Base-by-base conservation (phyloP, 257 asterid genomes). In the Prunella vulgaris region DNA sequence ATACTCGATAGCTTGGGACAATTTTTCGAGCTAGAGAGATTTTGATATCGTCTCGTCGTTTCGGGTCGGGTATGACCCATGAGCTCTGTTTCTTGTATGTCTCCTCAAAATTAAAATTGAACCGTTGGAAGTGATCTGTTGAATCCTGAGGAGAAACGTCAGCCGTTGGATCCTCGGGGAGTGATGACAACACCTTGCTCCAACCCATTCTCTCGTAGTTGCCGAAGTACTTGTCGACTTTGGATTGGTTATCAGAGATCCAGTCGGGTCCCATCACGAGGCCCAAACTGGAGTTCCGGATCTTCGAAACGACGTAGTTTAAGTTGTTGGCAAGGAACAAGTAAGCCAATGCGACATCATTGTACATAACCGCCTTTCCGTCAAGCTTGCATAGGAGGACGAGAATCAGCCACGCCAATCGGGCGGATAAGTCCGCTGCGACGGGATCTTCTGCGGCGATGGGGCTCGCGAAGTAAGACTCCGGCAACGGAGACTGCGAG, bases 381-480 rank as follows among this genome's bases (percentile, higher is more conserved):
- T 92, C 96, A 60, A 92, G 87, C 74, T 92, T 92, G 32, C 98
- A 92, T 6, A 89, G 84, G 65, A 92, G 90, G 33, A 89, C 79
- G n/a, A 92, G 95, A 10, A 92, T 73, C 32, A 87, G 76, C 98
- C 96, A 87, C 5, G 92, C 98, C n/a, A 87, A 33, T 21, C 88
- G 77, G 21, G 54, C 70, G 66, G 89, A 70, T 7, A 86, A 67
- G 27, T 87, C 81, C 44, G 80, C 82, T 51, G 71, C 78, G 28
- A 75, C 72, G 5, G 86, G 69, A 32, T 78, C 79, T 10, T 81
- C 73, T 63, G 84, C 24, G 53, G 57, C 21, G 28, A 52, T 78
- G 8, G 86, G 90, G 73, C 89, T 84, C 10, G 84, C 42, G 74
- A 82, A 87, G 63, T 84, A 87, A 6, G 90, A 81, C 24, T 79